phyloP scores from a whole-genome alignment of 208 protist species.

The Acanthamoeba royreba region DNA sequence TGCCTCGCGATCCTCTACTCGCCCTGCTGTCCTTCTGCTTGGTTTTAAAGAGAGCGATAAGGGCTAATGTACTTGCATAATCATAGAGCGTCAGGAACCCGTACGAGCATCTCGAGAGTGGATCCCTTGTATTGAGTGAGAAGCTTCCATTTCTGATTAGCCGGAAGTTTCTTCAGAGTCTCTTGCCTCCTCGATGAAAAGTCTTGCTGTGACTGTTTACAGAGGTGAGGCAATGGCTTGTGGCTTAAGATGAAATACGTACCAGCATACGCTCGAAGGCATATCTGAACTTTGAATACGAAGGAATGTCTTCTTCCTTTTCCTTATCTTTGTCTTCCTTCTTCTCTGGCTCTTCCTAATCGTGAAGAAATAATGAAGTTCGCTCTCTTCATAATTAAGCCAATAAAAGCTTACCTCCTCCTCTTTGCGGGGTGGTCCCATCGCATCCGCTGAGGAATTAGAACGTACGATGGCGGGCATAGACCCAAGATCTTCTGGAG shows the following conservation, averaged over 20 bases:
- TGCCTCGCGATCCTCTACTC: no score
- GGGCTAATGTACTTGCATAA: no score
- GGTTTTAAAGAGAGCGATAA: no score
- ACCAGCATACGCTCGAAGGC: conserved; percentile 8
- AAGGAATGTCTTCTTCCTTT: neutral
- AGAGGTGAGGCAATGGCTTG: neutral
- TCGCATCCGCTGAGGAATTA: no score
- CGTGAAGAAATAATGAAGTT: no score
- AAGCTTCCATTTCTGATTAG: conserved; percentile 10
- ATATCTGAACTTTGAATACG: conserved; percentile 18
- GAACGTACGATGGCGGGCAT: no score
- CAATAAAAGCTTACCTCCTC: no score
- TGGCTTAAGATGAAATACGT: neutral
- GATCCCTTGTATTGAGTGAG: conserved; percentile 17
- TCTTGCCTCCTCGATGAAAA: neutral
- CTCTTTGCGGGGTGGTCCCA: no score
- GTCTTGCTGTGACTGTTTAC: neutral
- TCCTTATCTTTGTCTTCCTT: neutral
- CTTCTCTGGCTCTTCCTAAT: no score
- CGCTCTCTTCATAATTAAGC: no score
- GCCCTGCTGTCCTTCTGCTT: no score
- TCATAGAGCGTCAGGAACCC: neutral
- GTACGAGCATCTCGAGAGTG: conserved; percentile 8
- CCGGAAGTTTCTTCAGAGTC: neutral
- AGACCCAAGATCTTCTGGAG: no score